Conservation (phyloP, 2,329 filamentous ascomycete species). For the Pseudogymnoascus sp. region DNA sequence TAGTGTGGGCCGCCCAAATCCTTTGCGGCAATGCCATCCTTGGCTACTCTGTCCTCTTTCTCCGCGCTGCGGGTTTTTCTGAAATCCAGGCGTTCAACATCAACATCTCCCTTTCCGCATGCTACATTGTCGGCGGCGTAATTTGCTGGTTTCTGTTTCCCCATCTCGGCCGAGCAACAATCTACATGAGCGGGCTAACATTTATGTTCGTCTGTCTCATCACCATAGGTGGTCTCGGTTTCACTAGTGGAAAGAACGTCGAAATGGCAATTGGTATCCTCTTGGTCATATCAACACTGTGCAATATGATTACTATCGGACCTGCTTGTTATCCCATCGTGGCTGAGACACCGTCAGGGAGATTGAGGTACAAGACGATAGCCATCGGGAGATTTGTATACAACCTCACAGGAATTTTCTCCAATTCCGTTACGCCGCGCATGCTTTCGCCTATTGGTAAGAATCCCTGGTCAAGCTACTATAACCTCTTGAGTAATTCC, state of each 20-base stretch:
- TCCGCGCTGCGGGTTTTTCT: slow-evolving; percentile 34
- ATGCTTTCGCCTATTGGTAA: slow-evolving; percentile 24
- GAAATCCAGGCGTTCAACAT: slow-evolving; percentile 34
- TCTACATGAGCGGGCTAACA: slow-evolving; percentile 35
- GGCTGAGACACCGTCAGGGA: slow-evolving; percentile 23
- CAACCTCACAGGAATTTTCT: slow-evolving; percentile 24
- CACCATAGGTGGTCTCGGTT: slow-evolving; percentile 75
- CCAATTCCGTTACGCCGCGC: slow-evolving; percentile 24
- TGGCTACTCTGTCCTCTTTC: slow-evolving; percentile 34
- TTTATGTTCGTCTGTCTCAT: slow-evolving; percentile 44
- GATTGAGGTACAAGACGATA: slow-evolving; percentile 24
- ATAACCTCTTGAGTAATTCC: neutral
- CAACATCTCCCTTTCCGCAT: slow-evolving; percentile 35
- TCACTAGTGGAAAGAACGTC: slow-evolving; percentile 65
- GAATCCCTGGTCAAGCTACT: slow-evolving; percentile 13
- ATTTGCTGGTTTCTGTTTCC: slow-evolving; percentile 37
- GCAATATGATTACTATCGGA: slow-evolving; percentile 32
- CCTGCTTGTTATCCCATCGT: slow-evolving; percentile 27
- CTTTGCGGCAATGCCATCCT: slow-evolving; percentile 34
- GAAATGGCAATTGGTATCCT: slow-evolving; percentile 31
- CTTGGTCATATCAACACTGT: slow-evolving; percentile 28
- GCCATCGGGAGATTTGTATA: slow-evolving; percentile 25
- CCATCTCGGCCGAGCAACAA: slow-evolving; percentile 34
- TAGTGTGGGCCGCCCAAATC: slow-evolving; percentile 35
- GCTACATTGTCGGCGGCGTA: slow-evolving; percentile 35